These are phyloP conservation scores for Picochlorum sp. DNA, from an alignment of 139 green algal genomes.

Conservation along the genomic window DNA sequence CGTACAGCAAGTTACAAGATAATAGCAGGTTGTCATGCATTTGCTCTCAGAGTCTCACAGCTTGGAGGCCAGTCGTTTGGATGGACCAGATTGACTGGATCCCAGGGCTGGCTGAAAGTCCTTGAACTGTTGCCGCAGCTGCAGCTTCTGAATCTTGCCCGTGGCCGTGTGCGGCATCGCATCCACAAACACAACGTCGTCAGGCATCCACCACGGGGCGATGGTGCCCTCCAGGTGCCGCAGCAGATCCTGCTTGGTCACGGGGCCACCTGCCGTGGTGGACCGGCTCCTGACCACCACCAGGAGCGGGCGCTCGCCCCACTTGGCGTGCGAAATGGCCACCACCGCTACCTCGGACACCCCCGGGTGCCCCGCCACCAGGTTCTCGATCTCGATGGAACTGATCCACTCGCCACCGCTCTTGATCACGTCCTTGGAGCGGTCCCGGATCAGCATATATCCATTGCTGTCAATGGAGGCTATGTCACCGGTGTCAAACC, in stretches of 20 bases:
- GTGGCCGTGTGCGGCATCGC: slow-evolving; percentile 67
- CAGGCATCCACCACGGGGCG: slow-evolving; percentile 48
- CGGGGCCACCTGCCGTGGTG: background rate
- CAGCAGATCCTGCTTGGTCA: slow-evolving; percentile 22
- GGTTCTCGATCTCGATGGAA: slow-evolving; percentile 48
- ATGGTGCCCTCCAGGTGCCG: slow-evolving; percentile 30
- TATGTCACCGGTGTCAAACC: slow-evolving; percentile 71
- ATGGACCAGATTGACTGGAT: too few relatives aligned
- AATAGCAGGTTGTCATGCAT: too few relatives aligned
- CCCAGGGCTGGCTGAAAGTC: too few relatives aligned
- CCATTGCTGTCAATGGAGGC: slow-evolving; percentile 55
- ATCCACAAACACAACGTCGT: slow-evolving; percentile 55
- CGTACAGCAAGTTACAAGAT: too few relatives aligned
- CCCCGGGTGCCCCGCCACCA: slow-evolving; percentile 27
- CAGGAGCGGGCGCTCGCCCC: slow-evolving; percentile 67
- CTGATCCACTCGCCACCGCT: slow-evolving; percentile 60
- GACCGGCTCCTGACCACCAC: slow-evolving; percentile 49
- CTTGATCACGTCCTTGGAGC: slow-evolving; percentile 82
- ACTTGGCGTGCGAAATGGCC: slow-evolving; percentile 37
- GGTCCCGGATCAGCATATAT: slow-evolving; percentile 52
- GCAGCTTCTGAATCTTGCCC: slow-evolving; percentile 33
- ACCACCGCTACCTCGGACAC: slow-evolving; percentile 10
- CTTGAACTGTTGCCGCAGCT: slow-evolving; percentile 3
- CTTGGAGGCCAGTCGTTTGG: too few relatives aligned
- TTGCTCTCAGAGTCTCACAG: too few relatives aligned